Evolutionary conservation across 352 stramenopile species (phyloP).

Genomic region (Peronosclerospora sorghi): DNA sequence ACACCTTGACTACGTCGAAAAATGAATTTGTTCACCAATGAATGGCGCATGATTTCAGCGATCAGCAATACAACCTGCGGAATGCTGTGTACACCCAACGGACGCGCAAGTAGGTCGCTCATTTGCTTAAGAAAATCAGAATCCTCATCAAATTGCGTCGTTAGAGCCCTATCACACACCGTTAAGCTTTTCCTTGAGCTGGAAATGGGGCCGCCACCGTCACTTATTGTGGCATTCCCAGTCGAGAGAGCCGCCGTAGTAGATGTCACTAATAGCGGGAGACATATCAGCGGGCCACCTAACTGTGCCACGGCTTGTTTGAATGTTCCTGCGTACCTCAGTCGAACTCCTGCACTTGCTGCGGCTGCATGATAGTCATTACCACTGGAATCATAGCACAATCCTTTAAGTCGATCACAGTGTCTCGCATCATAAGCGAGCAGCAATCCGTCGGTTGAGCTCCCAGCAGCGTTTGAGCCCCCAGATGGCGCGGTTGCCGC

Average conservation of each 20-base stretch:
- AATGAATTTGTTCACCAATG: constrained; percentile 81
- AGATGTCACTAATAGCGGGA: constrained; percentile 51
- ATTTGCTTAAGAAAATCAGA: constrained; percentile 64
- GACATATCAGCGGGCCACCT: constrained; percentile 45
- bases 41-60: constrained; percentile 79
- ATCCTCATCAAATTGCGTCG: constrained; percentile 68
- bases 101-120: constrained; percentile 58
- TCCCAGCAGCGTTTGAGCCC: constrained; percentile 15
- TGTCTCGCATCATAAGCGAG: constrained; percentile 58
- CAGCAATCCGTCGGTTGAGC: constrained; percentile 40
- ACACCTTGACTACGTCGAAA: constrained; percentile 72
- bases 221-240: constrained; percentile 8
- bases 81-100: constrained; percentile 53
- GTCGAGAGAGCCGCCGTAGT: constrained; percentile 25
- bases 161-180: constrained; percentile 12
- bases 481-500: constrained; percentile 14
- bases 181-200: constrained; percentile 5
- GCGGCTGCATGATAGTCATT: constrained; percentile 55
- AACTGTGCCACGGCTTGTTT: constrained; percentile 62
- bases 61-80: constrained; percentile 68
- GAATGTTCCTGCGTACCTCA: constrained; percentile 55
- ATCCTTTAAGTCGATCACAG: constrained; percentile 43
- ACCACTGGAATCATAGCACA: constrained; percentile 62
- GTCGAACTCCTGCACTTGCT: constrained; percentile 40
- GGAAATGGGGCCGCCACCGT: constrained; percentile 1